Evolutionary conservation across 2,329 filamentous ascomycete genomes (phyloP).

Genomic region (Alternaria solani): DNA sequence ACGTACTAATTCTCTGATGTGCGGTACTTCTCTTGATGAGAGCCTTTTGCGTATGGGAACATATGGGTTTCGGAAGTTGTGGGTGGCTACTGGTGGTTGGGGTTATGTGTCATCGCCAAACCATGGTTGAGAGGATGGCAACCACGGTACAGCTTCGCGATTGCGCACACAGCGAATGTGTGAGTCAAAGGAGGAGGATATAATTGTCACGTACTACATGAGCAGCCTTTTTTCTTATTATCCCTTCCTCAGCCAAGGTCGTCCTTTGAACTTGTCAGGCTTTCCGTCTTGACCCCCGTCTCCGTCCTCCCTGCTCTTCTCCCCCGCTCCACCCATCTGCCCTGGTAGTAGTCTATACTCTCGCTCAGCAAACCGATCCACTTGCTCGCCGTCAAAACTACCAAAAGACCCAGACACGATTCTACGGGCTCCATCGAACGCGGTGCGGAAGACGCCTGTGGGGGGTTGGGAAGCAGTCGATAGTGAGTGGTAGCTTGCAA

Average conservation of each 20-base stretch:
- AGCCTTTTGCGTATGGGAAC: no score
- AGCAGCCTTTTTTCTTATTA: neutral
- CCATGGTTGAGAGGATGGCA: no score
- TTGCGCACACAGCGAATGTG: no score
- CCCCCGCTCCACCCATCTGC: neutral
- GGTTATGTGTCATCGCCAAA: no score
- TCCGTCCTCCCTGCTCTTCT: neutral
- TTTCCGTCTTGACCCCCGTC: neutral
- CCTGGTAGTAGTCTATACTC: constrained; percentile 9
- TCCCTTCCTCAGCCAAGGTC: constrained; percentile 2
- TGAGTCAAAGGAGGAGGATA: no score
- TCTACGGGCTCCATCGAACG: neutral
- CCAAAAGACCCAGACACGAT: constrained; percentile 23
- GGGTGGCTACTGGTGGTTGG: no score
- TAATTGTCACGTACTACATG: neutral
- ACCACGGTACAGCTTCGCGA: no score
- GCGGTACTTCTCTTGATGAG: no score
- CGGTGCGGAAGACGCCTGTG: no score
- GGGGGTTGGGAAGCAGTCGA: neutral
- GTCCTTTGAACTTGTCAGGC: constrained; percentile 5
- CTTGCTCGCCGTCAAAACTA: constrained; percentile 11
- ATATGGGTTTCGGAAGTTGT: no score
- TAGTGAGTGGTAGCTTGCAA: neutral
- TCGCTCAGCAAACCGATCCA: constrained; percentile 15
- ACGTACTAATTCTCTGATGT: no score